These are phyloP conservation scores for Rhodosporidiobolus odoratus DNA, from an alignment of 768 basidiomycete species.

Conservation along the genomic window DNA sequence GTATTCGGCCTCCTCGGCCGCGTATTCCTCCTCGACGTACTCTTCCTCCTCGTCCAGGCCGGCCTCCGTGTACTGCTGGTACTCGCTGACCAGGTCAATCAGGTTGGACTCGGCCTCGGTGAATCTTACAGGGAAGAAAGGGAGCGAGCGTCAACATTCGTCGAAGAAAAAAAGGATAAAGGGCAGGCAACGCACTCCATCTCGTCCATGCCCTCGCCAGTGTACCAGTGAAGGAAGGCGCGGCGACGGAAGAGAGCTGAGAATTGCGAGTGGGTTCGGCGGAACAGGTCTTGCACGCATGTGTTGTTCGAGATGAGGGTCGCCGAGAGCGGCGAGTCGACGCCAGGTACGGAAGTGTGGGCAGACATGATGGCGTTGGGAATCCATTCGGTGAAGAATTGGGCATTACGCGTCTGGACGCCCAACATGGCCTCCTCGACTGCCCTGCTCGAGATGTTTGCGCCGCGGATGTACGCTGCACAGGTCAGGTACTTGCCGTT, in stretches of 20 bases:
- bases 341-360: slow-evolving; percentile 75
- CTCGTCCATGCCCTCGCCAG: slow-evolving; percentile 90
- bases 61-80: slow-evolving; percentile 59
- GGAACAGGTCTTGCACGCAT: slow-evolving; percentile 73
- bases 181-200: slow-evolving; percentile 57
- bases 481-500: slow-evolving; percentile 84
- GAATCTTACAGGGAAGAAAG: slow-evolving; percentile 50
- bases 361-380: slow-evolving; percentile 49
- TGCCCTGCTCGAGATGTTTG: slow-evolving; percentile 66
- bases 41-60: slow-evolving; percentile 25
- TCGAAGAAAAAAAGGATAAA: slow-evolving; percentile 41
- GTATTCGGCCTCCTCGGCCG: neutral
- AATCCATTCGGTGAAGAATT: slow-evolving; percentile 45
- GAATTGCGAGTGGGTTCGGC: slow-evolving; percentile 67
- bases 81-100: slow-evolving; percentile 93
- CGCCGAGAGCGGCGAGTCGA: slow-evolving; percentile 63
- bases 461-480: slow-evolving; percentile 79
- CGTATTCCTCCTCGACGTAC: slow-evolving; percentile 6
- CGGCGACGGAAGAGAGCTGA: slow-evolving; percentile 71
- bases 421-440: slow-evolving; percentile 69
- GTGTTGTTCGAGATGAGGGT: slow-evolving; percentile 98
- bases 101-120: slow-evolving; percentile 99
- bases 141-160: neutral
- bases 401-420: slow-evolving; percentile 57
- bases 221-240: slow-evolving; percentile 88